phyloP scores from a whole-genome alignment of 441 rosid genomes.

The Brassica balearica region DNA sequence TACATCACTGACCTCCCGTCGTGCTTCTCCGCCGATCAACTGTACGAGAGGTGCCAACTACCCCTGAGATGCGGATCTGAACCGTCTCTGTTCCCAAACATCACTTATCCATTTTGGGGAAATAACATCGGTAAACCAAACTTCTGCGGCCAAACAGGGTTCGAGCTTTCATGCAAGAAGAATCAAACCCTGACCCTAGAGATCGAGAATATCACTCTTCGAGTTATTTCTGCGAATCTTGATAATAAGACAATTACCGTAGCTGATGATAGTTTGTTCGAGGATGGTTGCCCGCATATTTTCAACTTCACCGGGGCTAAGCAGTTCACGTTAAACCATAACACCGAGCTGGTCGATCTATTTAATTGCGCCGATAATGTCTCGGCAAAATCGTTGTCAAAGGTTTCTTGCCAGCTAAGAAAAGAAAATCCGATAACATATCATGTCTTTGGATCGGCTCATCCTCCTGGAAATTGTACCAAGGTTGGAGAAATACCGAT shows the following conservation, averaged over 20 bases:
- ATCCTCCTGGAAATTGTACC: rapidly evolving
- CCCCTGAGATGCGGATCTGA: constrained; percentile 37
- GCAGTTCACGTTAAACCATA: not conserved
- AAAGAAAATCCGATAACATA: rapidly evolving
- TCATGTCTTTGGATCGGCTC: not conserved
- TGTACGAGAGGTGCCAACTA: constrained; percentile 30
- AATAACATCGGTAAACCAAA: not conserved
- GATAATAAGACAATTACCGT: constrained; percentile 5
- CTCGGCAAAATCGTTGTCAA: not conserved
- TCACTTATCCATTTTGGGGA: constrained; percentile 52
- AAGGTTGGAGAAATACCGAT: constrained; percentile 22
- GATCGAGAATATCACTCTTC: not conserved
- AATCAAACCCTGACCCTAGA: not conserved
- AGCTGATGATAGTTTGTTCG: constrained; percentile 17
- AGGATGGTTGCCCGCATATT: constrained; percentile 24
- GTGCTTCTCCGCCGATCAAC: constrained; percentile 34
- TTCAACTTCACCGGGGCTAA: not conserved
- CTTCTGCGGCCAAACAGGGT: constrained; percentile 40
- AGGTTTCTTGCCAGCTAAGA: not conserved
- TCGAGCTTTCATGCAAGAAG: constrained; percentile 40
- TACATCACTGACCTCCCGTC: constrained; percentile 23
- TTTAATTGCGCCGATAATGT: not conserved
- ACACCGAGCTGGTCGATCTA: not conserved
- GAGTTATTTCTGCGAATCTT: not conserved
- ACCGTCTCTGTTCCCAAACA: not conserved